Evolutionary conservation across 2,329 filamentous ascomycete species (phyloP).

Genomic region (Graphiopsis chlorocephala): DNA sequence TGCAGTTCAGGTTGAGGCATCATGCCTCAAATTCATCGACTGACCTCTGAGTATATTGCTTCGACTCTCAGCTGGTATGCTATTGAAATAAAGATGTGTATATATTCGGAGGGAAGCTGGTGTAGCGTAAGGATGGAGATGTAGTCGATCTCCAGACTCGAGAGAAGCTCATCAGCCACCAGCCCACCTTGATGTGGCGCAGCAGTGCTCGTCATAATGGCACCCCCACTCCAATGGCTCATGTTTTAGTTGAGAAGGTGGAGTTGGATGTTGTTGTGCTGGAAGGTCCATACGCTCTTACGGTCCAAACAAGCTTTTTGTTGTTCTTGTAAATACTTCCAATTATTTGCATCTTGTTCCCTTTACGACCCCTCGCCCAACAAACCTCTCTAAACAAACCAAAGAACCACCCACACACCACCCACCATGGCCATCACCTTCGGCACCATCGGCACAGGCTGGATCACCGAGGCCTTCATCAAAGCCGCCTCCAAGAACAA

Average conservation of each 20-base stretch:
- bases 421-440: slow-evolving; percentile 37
- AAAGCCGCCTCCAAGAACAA: slow-evolving; percentile 41
- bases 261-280: neutral
- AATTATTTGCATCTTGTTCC: neutral
- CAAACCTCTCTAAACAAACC: too few relatives aligned
- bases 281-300: slow-evolving; percentile 8
- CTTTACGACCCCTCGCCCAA: neutral
- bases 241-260: neutral
- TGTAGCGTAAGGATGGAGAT: neutral
- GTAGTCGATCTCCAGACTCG: neutral
- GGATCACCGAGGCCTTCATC: slow-evolving; percentile 52
- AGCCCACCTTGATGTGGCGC: neutral
- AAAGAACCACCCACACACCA: neutral
- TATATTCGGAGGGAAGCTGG: neutral
- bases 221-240: neutral
- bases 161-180: neutral
- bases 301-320: neutral
- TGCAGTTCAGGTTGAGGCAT: neutral
- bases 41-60: too few relatives aligned
- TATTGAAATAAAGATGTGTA: neutral
- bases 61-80: too few relatives aligned
- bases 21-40: neutral
- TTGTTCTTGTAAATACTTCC: neutral
- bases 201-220: neutral
- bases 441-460: slow-evolving; percentile 47